phyloP scores from a whole-genome alignment of 2,329 filamentous ascomycete genomes.

The Penicillium sp. region DNA sequence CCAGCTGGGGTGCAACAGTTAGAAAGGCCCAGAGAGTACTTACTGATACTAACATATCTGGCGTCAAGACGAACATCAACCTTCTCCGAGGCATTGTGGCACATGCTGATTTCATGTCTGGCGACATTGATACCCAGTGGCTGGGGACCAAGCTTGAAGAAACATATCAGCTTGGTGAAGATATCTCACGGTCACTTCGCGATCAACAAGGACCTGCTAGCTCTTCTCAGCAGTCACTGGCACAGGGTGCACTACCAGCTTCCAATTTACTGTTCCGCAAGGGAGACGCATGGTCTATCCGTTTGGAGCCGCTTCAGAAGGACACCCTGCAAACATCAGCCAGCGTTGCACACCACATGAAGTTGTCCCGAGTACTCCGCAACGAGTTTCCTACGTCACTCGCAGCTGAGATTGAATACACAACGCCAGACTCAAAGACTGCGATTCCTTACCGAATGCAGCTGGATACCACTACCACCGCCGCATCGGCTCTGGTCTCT shows the following conservation, averaged over 20 bases:
- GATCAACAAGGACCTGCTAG: not conserved
- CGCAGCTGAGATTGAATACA: conserved; percentile 54
- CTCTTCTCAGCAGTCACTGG: conserved; percentile 11
- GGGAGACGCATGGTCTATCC: conserved; percentile 60
- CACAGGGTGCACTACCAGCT: conserved; percentile 22
- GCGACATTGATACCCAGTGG: conserved; percentile 58
- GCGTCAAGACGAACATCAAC: conserved; percentile 60
- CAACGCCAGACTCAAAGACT: conserved; percentile 34
- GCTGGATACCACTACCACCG: conserved; percentile 48
- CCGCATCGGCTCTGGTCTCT: conserved; percentile 40
- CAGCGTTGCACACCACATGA: conserved; percentile 51
- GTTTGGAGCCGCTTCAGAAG: conserved; percentile 41
- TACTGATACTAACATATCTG: conserved; percentile 55
- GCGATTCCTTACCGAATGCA: conserved; percentile 48
- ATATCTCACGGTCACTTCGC: conserved; percentile 22
- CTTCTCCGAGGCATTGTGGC: conserved; percentile 56
- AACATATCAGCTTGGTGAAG: conserved; percentile 39
- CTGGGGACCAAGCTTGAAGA: conserved; percentile 51
- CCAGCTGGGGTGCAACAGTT: conserved; percentile 54
- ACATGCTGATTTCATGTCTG: conserved; percentile 51
- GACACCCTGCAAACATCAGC: conserved; percentile 9
- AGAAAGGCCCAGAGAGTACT: conserved; percentile 57
- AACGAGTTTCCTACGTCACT: conserved; percentile 62
- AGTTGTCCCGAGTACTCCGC: conserved; percentile 54
- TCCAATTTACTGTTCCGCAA: conserved; percentile 55